Evolutionary conservation across 148 eudicot species (phyloP), one percentile per base, ranked within the genome.

Genomic region (Fallopia convolvulus): DNA sequence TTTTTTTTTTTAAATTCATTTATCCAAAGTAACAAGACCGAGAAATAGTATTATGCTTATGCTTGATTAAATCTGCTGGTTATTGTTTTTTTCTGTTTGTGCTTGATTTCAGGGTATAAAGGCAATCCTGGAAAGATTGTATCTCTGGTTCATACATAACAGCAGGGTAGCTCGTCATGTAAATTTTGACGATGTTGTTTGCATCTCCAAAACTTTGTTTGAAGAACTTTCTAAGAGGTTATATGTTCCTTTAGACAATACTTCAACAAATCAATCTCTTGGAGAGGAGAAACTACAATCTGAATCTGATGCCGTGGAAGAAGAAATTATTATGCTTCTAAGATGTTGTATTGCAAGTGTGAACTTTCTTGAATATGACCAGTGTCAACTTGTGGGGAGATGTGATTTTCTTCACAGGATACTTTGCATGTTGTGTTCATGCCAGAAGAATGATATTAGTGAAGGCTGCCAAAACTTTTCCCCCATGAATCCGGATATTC

Each of bases 301-400:
- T 66, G 72, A 33, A 14, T 66, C 72, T 17, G 44, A 33, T 66
- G 72, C 46, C 15, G 72, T 9, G 3, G 72, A 33, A 14, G 72
- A 66, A 15, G 72, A 66, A 66, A 15, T 36, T 36, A 14, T 66
- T 17, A 14, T 66, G 44, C 72, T 66, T 36, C 72, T 91, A 82
- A 87, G 98, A 79, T 91, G 97, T 74, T 91, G 90, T 81, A 42
- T 90, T 78, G 80, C 85, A 58, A 77, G 82, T 3, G 80, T 89
- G 81, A 79, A 82, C 74, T 52, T 90, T 81, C 84, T 85, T 49
- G 76, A 68, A 50, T 65, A 65, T 53, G 86, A 86, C 56, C 84
- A 84, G 72, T 52, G 56, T 76, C 80, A 79, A 75, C 76, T 84
- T 44, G 41, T 84, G 77, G 81, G 83, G 70, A 85, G 85, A 61